Evolutionary conservation across 23 red algal species (phyloP).

Genomic region (Cyanidiococcus yangmingshanensis): DNA sequence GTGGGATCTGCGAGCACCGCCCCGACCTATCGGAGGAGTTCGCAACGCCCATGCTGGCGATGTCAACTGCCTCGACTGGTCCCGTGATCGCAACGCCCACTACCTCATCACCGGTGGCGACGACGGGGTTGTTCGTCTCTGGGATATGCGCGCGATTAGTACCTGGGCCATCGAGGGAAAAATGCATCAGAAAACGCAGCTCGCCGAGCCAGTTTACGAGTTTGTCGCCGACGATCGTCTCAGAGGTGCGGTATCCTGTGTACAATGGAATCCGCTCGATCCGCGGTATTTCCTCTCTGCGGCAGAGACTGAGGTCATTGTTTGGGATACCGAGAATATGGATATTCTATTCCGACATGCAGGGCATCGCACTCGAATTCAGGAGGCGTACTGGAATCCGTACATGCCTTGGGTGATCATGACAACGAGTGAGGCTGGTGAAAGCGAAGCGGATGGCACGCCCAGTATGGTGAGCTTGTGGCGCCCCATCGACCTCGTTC

Average conservation of each 20-base stretch:
- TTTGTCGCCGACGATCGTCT: conserved; percentile 27
- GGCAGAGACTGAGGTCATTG: conserved; percentile 54
- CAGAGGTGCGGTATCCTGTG: conserved; percentile 39
- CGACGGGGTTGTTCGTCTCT: conserved; percentile 47
- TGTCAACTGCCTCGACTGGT: conserved; percentile 69
- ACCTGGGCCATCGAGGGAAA: conserved; percentile 12
- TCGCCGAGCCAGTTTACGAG: neutral
- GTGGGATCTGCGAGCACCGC: conserved; percentile 45
- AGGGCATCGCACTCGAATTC: conserved; percentile 40
- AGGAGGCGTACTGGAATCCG: conserved; percentile 51
- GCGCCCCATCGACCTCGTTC: conserved; percentile 46
- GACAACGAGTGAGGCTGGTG: conserved; percentile 46
- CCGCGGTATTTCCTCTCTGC: conserved; percentile 37
- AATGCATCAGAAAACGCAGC: neutral
- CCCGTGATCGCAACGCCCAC: conserved; percentile 22
- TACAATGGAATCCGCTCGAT: conserved; percentile 51
- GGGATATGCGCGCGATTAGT: conserved; percentile 56
- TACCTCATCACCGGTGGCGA: conserved; percentile 49
- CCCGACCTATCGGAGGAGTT: conserved; percentile 28
- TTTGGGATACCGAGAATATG: conserved; percentile 47
- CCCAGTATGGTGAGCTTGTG: conserved; percentile 55
- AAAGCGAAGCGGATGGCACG: conserved; percentile 24
- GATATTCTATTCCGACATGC: conserved; percentile 57
- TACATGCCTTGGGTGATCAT: conserved; percentile 48
- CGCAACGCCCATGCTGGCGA: conserved; percentile 46